Evolutionary conservation across 495 filamentous ascomycete species (phyloP), one percentile per base, ranked within the genome.

Genomic region (Hyaloscypha variabilis): DNA sequence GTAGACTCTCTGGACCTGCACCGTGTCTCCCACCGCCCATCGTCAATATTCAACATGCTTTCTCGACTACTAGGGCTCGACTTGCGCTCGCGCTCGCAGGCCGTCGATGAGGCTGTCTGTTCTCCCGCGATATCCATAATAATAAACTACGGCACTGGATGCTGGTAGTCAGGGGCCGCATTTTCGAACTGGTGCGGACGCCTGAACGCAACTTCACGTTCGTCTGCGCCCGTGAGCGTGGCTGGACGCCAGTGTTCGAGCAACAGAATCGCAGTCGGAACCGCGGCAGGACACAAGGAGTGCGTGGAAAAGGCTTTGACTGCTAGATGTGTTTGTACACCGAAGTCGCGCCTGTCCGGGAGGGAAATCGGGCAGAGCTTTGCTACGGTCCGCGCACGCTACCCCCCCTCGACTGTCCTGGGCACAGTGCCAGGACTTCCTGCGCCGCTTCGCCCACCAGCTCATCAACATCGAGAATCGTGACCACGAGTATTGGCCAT

Each of bases 121-220:
- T 54, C 51, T 54, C 51, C 11, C 51, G 51, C 51, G 51, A 54
- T 54, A 54, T 54, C 51, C 51, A 54, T 24, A 54, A 54, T 54
- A 54, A 54, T 24, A 10, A 54, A 54, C 51, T 17, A 14, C 51
- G 8, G 51, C 51, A 54, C 51, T 54, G 51, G 51, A 54, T 54
- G 51, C 51, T 54, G 23, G 51, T 54, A 17, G 51, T 54, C 51
- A 11, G 23, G 51, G 51, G 51, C 51, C 51, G 23, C 51, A 11
- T 17, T 14, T 54, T 54, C 51, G 21, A 54, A 54, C 51, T 54
- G 21, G 51, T 54, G 51, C 51, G 51, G 21, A 54, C 8, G 11
- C 13, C 51, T 24, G 51, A 54, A 8, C 11, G 51, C 51, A 24
- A 54, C 51, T 54, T 54, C 51, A 54, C 23, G 51, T 54, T 54